phyloP scores from a whole-genome alignment of 805 yeast species.

The Kodamaea kakaduensis region DNA sequence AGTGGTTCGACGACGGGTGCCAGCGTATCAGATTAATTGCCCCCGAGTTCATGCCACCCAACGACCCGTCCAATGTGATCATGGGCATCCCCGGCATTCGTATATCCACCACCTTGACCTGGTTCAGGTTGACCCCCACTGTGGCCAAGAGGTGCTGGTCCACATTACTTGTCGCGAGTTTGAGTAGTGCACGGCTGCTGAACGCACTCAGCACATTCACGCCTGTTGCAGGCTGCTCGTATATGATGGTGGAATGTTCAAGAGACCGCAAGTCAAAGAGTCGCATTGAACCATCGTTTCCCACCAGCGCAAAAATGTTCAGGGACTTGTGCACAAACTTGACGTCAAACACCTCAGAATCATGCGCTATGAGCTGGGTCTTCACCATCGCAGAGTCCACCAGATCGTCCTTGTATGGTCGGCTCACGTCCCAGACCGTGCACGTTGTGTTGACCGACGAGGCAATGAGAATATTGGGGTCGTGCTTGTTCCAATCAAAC shows the following conservation, averaged over 20 bases:
- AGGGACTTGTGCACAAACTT: constrained; percentile 71
- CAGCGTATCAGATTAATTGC: constrained; percentile 73
- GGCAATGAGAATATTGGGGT: constrained; percentile 69
- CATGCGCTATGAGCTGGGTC: constrained; percentile 95
- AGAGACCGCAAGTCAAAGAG: constrained; percentile 85
- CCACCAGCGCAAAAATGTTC: constrained; percentile 83
- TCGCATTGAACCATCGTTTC: constrained; percentile 92
- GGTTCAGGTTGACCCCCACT: constrained; percentile 64
- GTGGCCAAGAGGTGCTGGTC: constrained; percentile 86
- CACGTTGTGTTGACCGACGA: constrained; percentile 95
- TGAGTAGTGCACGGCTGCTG: constrained; percentile 57
- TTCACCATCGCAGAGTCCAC: constrained; percentile 61
- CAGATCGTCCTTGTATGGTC: constrained; percentile 18
- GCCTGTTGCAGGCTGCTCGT: constrained; percentile 53
- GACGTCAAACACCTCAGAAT: constrained; percentile 91
- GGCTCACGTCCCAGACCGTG: constrained; percentile 83
- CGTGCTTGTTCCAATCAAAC: constrained; percentile 84
- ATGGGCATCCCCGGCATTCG: constrained; percentile 85
- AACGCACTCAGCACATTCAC: constrained; percentile 7
- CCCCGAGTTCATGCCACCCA: constrained; percentile 48
- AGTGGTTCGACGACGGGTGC: constrained; percentile 71
- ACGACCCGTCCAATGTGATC: constrained; percentile 55
- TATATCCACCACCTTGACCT: constrained; percentile 71
- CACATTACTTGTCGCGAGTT: constrained; percentile 71
- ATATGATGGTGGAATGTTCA: constrained; percentile 92